Conservation (phyloP, 257 asterid genomes). For the Fraxinus quadrangulata region DNA sequence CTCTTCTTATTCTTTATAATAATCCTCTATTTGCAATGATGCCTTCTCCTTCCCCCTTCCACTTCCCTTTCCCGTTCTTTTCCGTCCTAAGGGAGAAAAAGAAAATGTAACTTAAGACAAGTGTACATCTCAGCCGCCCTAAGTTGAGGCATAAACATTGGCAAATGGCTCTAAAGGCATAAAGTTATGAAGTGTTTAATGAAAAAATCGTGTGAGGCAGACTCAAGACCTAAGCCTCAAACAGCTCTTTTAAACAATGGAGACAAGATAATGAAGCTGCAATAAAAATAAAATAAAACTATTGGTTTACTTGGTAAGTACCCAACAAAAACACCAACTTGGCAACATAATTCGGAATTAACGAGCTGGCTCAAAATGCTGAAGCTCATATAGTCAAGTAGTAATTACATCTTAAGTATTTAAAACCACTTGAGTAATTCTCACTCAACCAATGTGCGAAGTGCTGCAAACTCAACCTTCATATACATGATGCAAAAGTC, state of each 20-base stretch:
- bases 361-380: background rate
- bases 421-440: no score
- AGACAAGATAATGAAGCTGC: background rate
- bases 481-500: no score
- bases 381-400: background rate
- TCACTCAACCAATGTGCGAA: no score
- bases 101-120: background rate
- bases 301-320: background rate
- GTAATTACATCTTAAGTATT: background rate
- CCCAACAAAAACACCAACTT: background rate
- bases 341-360: background rate
- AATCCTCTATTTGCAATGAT: background rate
- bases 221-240: background rate
- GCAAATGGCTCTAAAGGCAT: background rate
- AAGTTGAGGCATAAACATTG: background rate
- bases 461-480: no score
- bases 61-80: background rate
- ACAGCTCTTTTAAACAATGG: background rate
- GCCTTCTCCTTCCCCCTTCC: background rate
- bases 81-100: background rate
- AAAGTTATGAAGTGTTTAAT: background rate
- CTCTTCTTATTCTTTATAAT: background rate
- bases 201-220: background rate
- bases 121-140: background rate
- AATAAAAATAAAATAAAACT: no score